These are phyloP conservation scores for Geosmithia flava DNA, from an alignment of 2,329 filamentous ascomycete genomes.

Conservation along the genomic window DNA sequence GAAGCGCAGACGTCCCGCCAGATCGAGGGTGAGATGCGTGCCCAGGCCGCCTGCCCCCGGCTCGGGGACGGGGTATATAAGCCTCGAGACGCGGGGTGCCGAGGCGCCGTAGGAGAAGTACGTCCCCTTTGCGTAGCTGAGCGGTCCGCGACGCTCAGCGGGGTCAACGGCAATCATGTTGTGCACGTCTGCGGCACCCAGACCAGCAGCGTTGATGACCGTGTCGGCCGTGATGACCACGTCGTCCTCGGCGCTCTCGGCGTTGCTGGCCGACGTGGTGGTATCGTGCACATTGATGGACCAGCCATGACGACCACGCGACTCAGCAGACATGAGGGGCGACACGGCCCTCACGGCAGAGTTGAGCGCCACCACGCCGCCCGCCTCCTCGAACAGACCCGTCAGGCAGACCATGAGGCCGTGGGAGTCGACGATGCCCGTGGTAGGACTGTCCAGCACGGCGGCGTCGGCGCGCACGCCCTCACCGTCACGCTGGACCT, in stretches of 20 bases:
- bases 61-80: conserved; percentile 80
- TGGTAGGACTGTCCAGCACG: conserved; percentile 72
- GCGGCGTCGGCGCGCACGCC: conserved; percentile 60
- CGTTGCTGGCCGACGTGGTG: too few species aligned
- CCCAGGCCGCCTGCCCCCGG: conserved; percentile 77
- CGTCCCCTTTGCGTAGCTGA: conserved; percentile 85
- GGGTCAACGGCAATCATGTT: conserved; percentile 62
- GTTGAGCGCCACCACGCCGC: conserved; percentile 61
- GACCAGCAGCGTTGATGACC: conserved; percentile 75
- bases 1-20: conserved; percentile 75
- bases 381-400: conserved; percentile 63
- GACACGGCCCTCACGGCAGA: conserved; percentile 51
- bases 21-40: conserved; percentile 86
- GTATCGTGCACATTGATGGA: conserved; percentile 42
- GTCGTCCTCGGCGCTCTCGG: conserved; percentile 32
- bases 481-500: conserved; percentile 57
- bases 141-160: conserved; percentile 35
- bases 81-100: conserved; percentile 49
- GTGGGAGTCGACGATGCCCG: conserved; percentile 86
- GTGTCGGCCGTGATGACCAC: conserved; percentile 55
- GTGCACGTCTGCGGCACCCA: conserved; percentile 62
- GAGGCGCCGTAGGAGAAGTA: conserved; percentile 77
- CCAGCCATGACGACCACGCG: conserved; percentile 43
- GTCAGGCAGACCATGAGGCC: conserved; percentile 70
- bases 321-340: conserved; percentile 21